Evolutionary conservation across 73 alveolate species (phyloP), one percentile per base, ranked within the genome.

Genomic region (Tetrahymena malaccensis): DNA sequence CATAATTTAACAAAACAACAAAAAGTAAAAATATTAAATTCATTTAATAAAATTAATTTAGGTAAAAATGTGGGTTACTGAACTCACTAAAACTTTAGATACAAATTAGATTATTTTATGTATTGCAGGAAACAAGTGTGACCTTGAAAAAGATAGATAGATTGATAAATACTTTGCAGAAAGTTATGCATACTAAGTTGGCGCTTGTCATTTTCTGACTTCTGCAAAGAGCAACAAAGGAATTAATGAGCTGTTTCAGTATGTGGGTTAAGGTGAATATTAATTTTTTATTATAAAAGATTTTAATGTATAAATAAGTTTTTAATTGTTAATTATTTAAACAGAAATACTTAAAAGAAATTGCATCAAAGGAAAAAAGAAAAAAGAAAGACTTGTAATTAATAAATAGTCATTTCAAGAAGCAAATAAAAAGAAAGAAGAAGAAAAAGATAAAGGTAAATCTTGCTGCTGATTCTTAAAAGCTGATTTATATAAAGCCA

Each of bases 121-220:
- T 2, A 97, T 98, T 43, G 99, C 99, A 17, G 99, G 99, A 35
- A 98, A 98, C 95, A 98, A 98, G 94, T 97, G 99, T 93, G 99
- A 98, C 93, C 55, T 98, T 96, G 96, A 97, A 94, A 95, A 96
- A 94, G 97, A 96, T 38, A 97, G 96, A 96, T 85, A 96, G 94
- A 84, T 96, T 15, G 96, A 85, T 50, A 37, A 96, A 43, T 38
- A 40, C 8, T 85, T 55, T 83, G 96, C 96, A 33, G 94, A 95
- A 83, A 97, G 95, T 27, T 98, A 96, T 95, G 98, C 98, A 33
- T 96, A 95, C 57, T 93, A 94, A 22, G 96, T 98, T 0, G 96
- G 97, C 11, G 98, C 98, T 33, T 96, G 94, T 10, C 99, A 98
- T 96, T 97, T 97, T 93, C 40, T 94, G 85, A 97, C 99, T 3